Percentiles rank a stretch among this genome's conserved stretches.
Conservation (phyloP, 176 grass and related monocot genomes). For the Chrysopogon serrulatus region DNA sequence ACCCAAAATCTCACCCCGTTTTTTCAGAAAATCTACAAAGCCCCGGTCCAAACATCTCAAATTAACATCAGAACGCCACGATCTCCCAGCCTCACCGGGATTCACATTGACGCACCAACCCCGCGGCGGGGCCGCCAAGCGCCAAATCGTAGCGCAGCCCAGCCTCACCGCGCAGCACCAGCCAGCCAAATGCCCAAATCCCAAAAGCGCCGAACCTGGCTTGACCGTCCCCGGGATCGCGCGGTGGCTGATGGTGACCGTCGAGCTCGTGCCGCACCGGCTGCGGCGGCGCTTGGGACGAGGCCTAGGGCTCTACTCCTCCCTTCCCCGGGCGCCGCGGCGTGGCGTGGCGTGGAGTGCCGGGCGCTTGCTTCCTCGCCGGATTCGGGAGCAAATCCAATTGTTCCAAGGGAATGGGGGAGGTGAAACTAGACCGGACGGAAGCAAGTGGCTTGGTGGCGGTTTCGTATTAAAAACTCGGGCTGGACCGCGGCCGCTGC, state of each 20-base stretch:
- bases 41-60: not conserved
- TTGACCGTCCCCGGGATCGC: not conserved
- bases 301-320: not conserved
- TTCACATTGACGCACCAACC: not conserved
- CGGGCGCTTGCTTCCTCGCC: not conserved
- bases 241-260: not conserved
- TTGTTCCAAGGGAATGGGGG: slow-evolving; percentile 10
- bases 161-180: not conserved
- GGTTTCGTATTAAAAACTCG: slow-evolving; percentile 24
- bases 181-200: not conserved
- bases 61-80: not conserved
- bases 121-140: not conserved
- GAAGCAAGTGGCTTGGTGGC: slow-evolving; percentile 19
- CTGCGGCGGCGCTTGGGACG: not conserved
- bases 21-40: not conserved
- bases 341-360: not conserved
- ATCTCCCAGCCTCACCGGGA: not conserved
- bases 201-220: not conserved
- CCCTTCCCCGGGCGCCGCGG: not conserved
- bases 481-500: not conserved
- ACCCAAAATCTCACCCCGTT: not conserved
- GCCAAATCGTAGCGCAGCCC: not conserved
- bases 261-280: not conserved
- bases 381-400: slow-evolving; percentile 20
- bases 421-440: not conserved